These are phyloP conservation scores for Colletotrichum sp. DNA, from an alignment of 2,329 filamentous ascomycete species.

Conservation along the genomic window DNA sequence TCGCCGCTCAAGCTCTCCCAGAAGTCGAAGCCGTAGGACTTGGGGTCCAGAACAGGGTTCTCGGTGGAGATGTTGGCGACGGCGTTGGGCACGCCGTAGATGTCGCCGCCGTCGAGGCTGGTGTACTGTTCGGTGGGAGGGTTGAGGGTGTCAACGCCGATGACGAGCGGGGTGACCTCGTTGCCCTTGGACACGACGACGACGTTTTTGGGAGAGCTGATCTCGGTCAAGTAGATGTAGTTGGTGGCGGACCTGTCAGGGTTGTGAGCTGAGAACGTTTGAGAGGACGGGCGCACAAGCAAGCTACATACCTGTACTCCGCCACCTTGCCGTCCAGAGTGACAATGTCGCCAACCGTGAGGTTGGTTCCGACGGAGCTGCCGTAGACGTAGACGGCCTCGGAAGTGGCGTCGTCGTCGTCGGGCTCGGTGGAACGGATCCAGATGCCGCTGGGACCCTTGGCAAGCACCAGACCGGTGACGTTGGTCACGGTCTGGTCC, in stretches of 20 bases:
- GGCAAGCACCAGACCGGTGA: slow-evolving; percentile 70
- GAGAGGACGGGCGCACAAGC: not conserved
- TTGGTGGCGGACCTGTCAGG: slow-evolving; percentile 50
- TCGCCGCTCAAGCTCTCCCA: slow-evolving; percentile 75
- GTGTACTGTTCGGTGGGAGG: slow-evolving; percentile 69
- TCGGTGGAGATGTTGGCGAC: slow-evolving; percentile 57
- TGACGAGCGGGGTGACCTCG: slow-evolving; percentile 59
- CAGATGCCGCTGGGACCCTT: slow-evolving; percentile 67
- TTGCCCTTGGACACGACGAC: slow-evolving; percentile 58
- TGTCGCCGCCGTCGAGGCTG: slow-evolving; percentile 66
- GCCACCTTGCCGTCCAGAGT: slow-evolving; percentile 63
- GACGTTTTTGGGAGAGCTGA: slow-evolving; percentile 60
- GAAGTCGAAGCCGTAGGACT: slow-evolving; percentile 71
- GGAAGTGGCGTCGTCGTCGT: slow-evolving; percentile 61
- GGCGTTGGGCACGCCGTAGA: slow-evolving; percentile 70
- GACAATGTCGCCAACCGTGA: slow-evolving; percentile 68
- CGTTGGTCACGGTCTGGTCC: slow-evolving; percentile 59
- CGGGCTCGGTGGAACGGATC: slow-evolving; percentile 63
- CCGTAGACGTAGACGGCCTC: slow-evolving; percentile 72
- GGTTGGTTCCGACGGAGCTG: slow-evolving; percentile 50
- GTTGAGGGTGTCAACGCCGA: slow-evolving; percentile 60
- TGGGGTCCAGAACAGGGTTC: slow-evolving; percentile 67
- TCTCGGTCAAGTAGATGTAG: slow-evolving; percentile 69
- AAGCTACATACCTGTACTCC: slow-evolving; percentile 54
- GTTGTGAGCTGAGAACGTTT: slow-evolving; percentile 1